Conservation (phyloP, 768 basidiomycete species). For the Kwoniella sp. region DNA sequence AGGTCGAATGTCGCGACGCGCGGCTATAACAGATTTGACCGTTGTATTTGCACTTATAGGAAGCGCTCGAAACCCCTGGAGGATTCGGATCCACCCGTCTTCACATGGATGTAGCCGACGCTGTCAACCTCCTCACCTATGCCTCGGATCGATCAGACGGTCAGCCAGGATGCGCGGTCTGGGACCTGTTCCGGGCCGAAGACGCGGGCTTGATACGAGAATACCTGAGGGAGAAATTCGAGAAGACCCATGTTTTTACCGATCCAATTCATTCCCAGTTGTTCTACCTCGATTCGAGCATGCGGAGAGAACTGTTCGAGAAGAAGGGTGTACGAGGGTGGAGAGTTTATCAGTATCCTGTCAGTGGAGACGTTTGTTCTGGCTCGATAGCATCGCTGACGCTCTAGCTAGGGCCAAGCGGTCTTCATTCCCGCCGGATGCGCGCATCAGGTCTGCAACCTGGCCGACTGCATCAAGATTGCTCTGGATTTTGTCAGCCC, state of each 20-base stretch:
- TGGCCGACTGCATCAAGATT: slow-evolving; percentile 93
- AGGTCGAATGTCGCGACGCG: slow-evolving; percentile 8
- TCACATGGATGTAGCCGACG: slow-evolving; percentile 91
- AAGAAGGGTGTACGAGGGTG: slow-evolving; percentile 69
- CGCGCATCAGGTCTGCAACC: slow-evolving; percentile 70
- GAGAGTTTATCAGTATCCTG: slow-evolving; percentile 81
- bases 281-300: slow-evolving; percentile 69
- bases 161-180: slow-evolving; percentile 68
- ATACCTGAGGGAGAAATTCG: slow-evolving; percentile 66
- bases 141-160: slow-evolving; percentile 53
- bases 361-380: slow-evolving; percentile 20
- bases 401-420: slow-evolving; percentile 60
- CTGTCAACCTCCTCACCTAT: slow-evolving; percentile 84
- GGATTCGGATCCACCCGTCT: slow-evolving; percentile 59
- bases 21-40: too few species aligned
- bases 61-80: slow-evolving; percentile 15
- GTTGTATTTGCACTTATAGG: background rate
- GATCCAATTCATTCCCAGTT: slow-evolving; percentile 91
- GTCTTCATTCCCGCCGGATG: slow-evolving; percentile 85
- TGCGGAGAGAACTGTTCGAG: slow-evolving; percentile 66
- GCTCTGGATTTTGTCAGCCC: slow-evolving; percentile 92
- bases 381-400: too few species aligned
- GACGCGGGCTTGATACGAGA: slow-evolving; percentile 72
- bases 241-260: slow-evolving; percentile 26
- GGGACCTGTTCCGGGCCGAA: slow-evolving; percentile 82